A percentile compares a stretch with the other conserved stretches of the same genome.
Evolutionary conservation across 129 eudicot genomes (phyloP).

Genomic region (Artemisia tridentata): DNA sequence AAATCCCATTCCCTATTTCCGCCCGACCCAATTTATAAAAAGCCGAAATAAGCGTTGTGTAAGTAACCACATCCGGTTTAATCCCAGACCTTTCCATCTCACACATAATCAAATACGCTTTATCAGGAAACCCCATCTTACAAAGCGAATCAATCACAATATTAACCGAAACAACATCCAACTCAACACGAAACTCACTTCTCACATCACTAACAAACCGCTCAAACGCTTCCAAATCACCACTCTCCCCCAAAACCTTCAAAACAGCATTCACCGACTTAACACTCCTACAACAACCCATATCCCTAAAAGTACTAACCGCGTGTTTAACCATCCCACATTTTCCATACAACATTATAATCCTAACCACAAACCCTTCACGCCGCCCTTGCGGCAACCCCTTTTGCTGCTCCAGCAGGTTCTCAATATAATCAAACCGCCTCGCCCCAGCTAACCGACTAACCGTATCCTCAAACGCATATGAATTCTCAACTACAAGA

Average conservation of each 20-base stretch:
- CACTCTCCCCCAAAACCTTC: slow-evolving; percentile 54
- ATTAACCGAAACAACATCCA: slow-evolving; percentile 64
- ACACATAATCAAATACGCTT: slow-evolving; percentile 55
- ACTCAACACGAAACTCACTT: slow-evolving; percentile 34
- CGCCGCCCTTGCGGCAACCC: slow-evolving; percentile 66
- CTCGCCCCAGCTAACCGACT: slow-evolving; percentile 78
- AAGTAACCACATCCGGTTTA: slow-evolving; percentile 71
- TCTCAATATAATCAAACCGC: slow-evolving; percentile 68
- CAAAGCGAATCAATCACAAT: slow-evolving; percentile 72
- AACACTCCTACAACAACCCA: slow-evolving; percentile 67
- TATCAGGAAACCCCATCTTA: slow-evolving; percentile 55
- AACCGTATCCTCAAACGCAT: slow-evolving; percentile 72
- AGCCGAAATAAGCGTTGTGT: slow-evolving; percentile 67
- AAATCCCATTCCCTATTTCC: slow-evolving; percentile 72
- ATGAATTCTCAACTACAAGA: slow-evolving; percentile 57
- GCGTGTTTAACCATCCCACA: slow-evolving; percentile 80
- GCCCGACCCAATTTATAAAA: slow-evolving; percentile 50
- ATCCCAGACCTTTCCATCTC: slow-evolving; percentile 65
- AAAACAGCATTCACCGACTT: slow-evolving; percentile 77
- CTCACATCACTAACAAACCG: slow-evolving; percentile 48
- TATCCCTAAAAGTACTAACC: slow-evolving; percentile 54
- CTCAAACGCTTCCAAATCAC: slow-evolving; percentile 48
- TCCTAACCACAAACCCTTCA: slow-evolving; percentile 77
- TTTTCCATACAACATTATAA: slow-evolving; percentile 79
- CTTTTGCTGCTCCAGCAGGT: slow-evolving; percentile 83